Evolutionary conservation across 1,139 yeast genomes (phyloP).

Genomic region (Kodamaea plutei): DNA sequence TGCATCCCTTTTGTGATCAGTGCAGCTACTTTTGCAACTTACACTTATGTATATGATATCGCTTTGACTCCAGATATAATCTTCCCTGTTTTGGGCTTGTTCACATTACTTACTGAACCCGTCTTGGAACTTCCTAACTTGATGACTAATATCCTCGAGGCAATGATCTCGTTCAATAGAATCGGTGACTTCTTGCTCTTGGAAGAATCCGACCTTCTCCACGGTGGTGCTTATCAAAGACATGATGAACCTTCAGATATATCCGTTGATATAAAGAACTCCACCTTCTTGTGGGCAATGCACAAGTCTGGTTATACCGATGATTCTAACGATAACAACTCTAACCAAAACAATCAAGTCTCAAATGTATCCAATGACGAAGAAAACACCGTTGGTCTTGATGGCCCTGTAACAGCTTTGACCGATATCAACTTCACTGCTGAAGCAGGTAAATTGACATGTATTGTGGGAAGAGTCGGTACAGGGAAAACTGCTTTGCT

Average conservation of each 20-base stretch:
- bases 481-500: conserved; percentile 27
- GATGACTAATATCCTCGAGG: conserved; percentile 28
- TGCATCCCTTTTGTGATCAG: conserved; percentile 36
- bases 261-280: conserved; percentile 11
- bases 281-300: conserved; percentile 14
- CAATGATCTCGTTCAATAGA: conserved; percentile 32
- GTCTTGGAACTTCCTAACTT: conserved; percentile 31
- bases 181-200: conserved; percentile 27
- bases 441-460: conserved; percentile 22
- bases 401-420: conserved; percentile 15
- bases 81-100: conserved; percentile 39
- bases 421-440: conserved; percentile 20
- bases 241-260: conserved; percentile 10
- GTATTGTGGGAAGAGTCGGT: conserved; percentile 28
- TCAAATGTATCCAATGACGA: conserved; percentile 16
- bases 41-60: conserved; percentile 20
- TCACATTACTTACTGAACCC: conserved; percentile 34
- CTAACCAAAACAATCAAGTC: conserved; percentile 2
- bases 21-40: conserved; percentile 29
- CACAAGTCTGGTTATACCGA: neutral
- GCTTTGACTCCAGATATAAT: conserved; percentile 35
- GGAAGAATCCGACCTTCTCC: conserved; percentile 30
- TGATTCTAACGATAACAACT: conserved; percentile 2
- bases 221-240: conserved; percentile 15
- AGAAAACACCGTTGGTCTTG: conserved; percentile 1